phyloP scores from a whole-genome alignment of 2,329 filamentous ascomycete species.

The Monilinia vaccinii-corymbosi region DNA sequence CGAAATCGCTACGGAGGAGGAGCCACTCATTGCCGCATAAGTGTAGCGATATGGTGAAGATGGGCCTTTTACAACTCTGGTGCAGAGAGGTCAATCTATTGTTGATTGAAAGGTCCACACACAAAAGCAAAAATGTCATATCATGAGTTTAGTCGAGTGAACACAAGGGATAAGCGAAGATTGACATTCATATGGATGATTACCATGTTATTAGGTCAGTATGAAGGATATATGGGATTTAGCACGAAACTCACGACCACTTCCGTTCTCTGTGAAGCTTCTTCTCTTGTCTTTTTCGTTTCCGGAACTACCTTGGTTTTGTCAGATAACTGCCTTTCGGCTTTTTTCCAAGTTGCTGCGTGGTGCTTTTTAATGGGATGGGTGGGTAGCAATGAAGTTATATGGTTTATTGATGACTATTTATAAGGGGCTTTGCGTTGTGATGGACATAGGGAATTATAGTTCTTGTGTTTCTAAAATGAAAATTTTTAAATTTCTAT shows the following conservation, averaged over 20 bases:
- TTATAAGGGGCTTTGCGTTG: background rate
- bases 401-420: background rate
- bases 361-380: background rate
- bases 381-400: background rate
- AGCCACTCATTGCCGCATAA: slow-evolving; percentile 25
- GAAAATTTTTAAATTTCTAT: background rate
- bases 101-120: background rate
- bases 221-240: background rate
- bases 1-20: slow-evolving; percentile 15
- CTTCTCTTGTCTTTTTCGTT: background rate
- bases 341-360: background rate
- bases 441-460: background rate
- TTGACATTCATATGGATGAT: background rate
- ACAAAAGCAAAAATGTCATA: background rate
- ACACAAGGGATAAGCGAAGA: background rate
- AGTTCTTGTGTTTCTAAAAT: background rate
- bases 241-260: background rate
- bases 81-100: slow-evolving; percentile 1
- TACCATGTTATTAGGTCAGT: background rate
- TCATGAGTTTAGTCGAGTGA: background rate
- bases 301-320: background rate
- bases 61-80: background rate
- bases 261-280: background rate
- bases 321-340: background rate
- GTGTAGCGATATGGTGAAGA: background rate